Evolutionary conservation across 352 stramenopile species (phyloP).

Genomic region (Globisporangium splendens): DNA sequence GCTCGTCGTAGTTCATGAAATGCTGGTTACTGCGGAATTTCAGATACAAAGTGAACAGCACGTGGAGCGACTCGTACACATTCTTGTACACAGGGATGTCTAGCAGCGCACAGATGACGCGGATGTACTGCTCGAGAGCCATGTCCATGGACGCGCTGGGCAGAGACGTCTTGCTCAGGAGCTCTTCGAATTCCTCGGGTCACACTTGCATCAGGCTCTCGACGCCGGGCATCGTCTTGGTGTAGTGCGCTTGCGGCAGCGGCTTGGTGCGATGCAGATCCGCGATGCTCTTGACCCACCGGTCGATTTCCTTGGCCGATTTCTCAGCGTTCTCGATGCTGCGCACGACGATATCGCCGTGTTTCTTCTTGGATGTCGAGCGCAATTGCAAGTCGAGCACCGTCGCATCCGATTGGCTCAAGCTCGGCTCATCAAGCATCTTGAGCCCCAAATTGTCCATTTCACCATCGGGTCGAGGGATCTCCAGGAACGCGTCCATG

Average conservation of each 20-base stretch:
- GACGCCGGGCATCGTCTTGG: slow-evolving; percentile 93
- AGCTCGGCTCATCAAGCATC: slow-evolving; percentile 91
- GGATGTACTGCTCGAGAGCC: slow-evolving; percentile 90
- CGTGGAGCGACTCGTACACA: slow-evolving; percentile 93
- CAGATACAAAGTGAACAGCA: slow-evolving; percentile 93
- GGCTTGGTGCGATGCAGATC: slow-evolving; percentile 94
- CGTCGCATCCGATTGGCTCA: slow-evolving; percentile 92
- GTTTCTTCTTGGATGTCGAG: slow-evolving; percentile 93
- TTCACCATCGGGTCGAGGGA: slow-evolving; percentile 90
- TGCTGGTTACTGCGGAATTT: slow-evolving; percentile 93
- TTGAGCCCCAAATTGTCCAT: slow-evolving; percentile 90
- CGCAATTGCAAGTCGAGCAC: slow-evolving; percentile 94
- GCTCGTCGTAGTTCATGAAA: slow-evolving; percentile 87
- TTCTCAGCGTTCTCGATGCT: slow-evolving; percentile 95
- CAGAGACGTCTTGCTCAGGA: slow-evolving; percentile 66
- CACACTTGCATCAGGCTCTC: slow-evolving; percentile 93
- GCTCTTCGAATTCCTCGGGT: slow-evolving; percentile 84
- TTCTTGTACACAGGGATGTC: slow-evolving; percentile 95
- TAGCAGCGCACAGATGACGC: slow-evolving; percentile 90
- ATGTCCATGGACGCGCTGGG: slow-evolving; percentile 89
- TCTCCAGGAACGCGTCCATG: slow-evolving; percentile 96
- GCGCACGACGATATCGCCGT: slow-evolving; percentile 89
- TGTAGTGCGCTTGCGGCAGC: slow-evolving; percentile 90
- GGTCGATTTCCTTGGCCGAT: slow-evolving; percentile 90
- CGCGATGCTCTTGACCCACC: slow-evolving; percentile 95